phyloP scores from a whole-genome alignment of 2,329 filamentous ascomycete genomes.

The Arthrobotrys entomopaga region DNA sequence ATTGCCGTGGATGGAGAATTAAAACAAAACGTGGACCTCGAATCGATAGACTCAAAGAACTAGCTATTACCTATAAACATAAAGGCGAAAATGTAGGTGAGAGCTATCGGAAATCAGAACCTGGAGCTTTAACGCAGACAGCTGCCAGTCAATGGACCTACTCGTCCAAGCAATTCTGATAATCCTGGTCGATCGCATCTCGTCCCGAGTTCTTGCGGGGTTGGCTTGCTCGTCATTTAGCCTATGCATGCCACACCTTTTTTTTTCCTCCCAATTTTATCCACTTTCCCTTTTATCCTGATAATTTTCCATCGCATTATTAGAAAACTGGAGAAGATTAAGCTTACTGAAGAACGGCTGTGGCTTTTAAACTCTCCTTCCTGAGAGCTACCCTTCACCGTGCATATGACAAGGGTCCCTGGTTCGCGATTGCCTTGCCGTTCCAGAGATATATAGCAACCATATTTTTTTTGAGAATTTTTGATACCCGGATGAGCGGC shows the following conservation, averaged over 20 bases:
- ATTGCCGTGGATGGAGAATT: too few species aligned
- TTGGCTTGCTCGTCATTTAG: slow-evolving; percentile 18
- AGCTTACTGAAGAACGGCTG: slow-evolving; percentile 28
- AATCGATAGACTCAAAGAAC: too few species aligned
- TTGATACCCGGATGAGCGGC: slow-evolving; percentile 22
- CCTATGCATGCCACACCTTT: slow-evolving; percentile 30
- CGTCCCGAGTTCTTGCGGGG: slow-evolving; percentile 5
- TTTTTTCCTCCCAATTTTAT: slow-evolving; percentile 40
- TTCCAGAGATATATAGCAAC: neutral
- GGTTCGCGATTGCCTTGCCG: neutral
- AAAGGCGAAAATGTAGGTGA: too few species aligned
- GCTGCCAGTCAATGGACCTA: too few species aligned
- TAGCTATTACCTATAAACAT: too few species aligned
- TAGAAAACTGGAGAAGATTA: slow-evolving; percentile 7
- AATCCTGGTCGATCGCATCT: neutral
- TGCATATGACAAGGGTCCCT: slow-evolving; percentile 13
- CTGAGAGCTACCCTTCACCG: neutral
- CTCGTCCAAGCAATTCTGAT: too few species aligned
- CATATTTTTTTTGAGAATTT: neutral
- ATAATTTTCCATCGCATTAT: neutral
- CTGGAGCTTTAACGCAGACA: too few species aligned
- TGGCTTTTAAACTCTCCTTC: slow-evolving; percentile 32
- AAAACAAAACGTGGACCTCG: too few species aligned
- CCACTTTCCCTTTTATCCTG: slow-evolving; percentile 48
- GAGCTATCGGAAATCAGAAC: too few species aligned